Conservation (phyloP, 2,329 filamentous ascomycete species). For the Colletotrichum higginsianum region DNA sequence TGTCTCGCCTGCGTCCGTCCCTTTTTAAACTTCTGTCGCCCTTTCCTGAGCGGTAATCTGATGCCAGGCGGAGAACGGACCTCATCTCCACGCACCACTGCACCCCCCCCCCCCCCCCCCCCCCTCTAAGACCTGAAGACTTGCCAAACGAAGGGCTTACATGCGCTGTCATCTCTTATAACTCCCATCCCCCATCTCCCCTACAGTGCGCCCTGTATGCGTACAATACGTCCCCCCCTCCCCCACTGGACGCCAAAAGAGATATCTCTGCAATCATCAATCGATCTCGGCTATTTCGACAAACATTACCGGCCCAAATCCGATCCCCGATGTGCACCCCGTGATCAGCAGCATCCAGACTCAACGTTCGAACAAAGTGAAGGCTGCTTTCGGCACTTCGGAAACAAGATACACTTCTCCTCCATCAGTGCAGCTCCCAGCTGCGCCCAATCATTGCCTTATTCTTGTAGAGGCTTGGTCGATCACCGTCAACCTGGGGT, state of each 20-base stretch:
- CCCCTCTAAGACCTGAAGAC: constrained; percentile 24
- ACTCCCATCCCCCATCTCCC: background rate
- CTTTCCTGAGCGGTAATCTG: constrained; percentile 37
- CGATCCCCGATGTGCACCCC: background rate
- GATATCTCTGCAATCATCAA: background rate
- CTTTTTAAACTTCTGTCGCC: constrained; percentile 43
- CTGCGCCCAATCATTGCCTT: background rate
- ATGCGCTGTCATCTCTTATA: constrained; percentile 25
- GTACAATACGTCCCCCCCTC: background rate
- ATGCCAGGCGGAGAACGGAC: constrained; percentile 33
- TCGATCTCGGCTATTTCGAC: background rate
- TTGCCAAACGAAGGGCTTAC: background rate
- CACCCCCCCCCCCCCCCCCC: constrained; percentile 6
- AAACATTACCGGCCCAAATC: background rate
- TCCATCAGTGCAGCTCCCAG: background rate
- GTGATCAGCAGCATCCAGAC: constrained; percentile 12
- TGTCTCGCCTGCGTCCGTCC: constrained; percentile 41
- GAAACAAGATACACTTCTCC: constrained; percentile 3
- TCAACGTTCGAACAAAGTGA: background rate
- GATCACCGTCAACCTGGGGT: background rate
- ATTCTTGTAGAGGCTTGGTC: background rate
- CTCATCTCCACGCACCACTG: constrained; percentile 28
- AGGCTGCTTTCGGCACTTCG: constrained; percentile 20
- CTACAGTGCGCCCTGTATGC: background rate
- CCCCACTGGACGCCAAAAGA: background rate